Evolutionary conservation across 2,329 filamentous ascomycete species (phyloP), one percentile per base, ranked within the genome.

Genomic region (Canariomyces notabilis): DNA sequence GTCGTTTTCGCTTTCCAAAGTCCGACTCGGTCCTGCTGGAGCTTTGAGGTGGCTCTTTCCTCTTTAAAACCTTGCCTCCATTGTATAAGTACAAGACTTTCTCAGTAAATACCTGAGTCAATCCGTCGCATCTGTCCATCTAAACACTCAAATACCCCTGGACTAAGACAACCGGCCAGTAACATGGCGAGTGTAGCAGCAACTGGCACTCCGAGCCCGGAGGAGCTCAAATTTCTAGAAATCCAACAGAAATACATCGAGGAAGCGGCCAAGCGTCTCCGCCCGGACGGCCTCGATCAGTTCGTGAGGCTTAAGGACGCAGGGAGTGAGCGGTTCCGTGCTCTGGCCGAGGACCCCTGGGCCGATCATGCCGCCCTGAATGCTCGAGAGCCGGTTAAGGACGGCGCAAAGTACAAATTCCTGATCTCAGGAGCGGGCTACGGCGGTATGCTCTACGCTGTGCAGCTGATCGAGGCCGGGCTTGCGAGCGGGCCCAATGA

Each of bases 351-450:
- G 1, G 67, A 70, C 44, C 65, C 65, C 0, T 69, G 64, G 60
- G 64, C 55, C 6, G 61, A 67, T 49, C 61, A 65, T 31, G 60
- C 56, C 0, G 55, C 57, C 0, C 55, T 65, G 6, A 66, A 65
- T 37, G 52, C 55, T 2, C 51, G 46, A 11, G 15, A 40, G 3
- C 49, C 54, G 2, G 53, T 67, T 36, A 44, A 44, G 9, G 52
- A 65, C 23, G 61, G 61, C 20, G 58, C 57, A 21, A 52, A 45
- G 4, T 50, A 57, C 50, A 61, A 62, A 40, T 54, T 63, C 39
- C 23, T 67, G 15, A 57, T 68, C 16, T 52, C 68, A 1, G 67
- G 68, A 1, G 63, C 61, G 1, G 68, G 68, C 0, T 67, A 59
- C 35, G 61, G 60, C 6, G 67, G 62, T 0, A 51, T 69, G 0